phyloP scores from a whole-genome alignment of 2,329 filamentous ascomycete genomes.

The Clonostachys solani region DNA sequence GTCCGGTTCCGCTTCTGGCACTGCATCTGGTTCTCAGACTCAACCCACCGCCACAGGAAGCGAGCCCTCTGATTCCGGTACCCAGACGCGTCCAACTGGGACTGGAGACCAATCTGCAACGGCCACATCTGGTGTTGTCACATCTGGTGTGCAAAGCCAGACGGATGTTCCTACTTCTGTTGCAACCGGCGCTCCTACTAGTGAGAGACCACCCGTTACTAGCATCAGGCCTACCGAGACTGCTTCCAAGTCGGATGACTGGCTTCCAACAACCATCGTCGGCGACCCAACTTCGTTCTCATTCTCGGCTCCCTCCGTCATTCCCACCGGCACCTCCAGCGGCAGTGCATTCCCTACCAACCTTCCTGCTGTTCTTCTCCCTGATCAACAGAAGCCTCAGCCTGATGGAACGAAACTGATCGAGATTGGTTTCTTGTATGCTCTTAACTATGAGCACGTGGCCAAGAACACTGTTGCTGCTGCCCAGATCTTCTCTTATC shows the following conservation, averaged over 20 bases:
- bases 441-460: slow-evolving; percentile 82
- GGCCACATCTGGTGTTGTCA: too few species aligned
- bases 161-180: background rate
- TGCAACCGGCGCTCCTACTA: background rate
- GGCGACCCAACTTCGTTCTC: slow-evolving; percentile 41
- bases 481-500: slow-evolving; percentile 76
- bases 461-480: slow-evolving; percentile 67
- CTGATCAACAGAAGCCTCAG: slow-evolving; percentile 45
- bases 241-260: slow-evolving; percentile 35
- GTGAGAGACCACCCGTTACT: slow-evolving; percentile 20
- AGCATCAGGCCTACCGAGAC: slow-evolving; percentile 37
- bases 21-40: background rate
- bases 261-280: slow-evolving; percentile 59
- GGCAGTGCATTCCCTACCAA: slow-evolving; percentile 54
- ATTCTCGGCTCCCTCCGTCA: slow-evolving; percentile 19
- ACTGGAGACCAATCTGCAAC: too few species aligned
- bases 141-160: background rate
- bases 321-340: slow-evolving; percentile 33
- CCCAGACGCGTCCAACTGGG: too few species aligned
- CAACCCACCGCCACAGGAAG: background rate
- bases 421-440: slow-evolving; percentile 79
- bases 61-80: background rate
- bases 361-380: slow-evolving; percentile 73
- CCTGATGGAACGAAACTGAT: slow-evolving; percentile 67
- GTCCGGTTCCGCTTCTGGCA: background rate